phyloP scores from a whole-genome alignment of 345 rosid species.

The Eucalyptus viminalis region DNA sequence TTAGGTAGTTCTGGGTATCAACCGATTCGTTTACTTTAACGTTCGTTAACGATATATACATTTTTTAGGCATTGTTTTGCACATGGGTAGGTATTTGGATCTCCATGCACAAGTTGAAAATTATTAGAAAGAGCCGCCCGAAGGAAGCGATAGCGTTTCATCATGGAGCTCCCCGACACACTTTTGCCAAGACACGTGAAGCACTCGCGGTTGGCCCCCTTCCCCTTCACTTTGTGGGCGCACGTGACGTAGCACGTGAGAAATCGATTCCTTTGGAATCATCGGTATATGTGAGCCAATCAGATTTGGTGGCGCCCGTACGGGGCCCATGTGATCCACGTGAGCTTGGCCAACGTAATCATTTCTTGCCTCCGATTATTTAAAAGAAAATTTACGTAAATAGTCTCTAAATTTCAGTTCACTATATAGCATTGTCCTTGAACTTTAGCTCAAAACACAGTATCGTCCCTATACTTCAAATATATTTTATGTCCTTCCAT shows the following conservation, averaged over 20 bases:
- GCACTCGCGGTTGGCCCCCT: not conserved
- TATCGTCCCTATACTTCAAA: too few relatives aligned
- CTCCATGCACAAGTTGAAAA: not conserved
- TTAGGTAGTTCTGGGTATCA: not conserved
- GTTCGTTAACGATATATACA: not conserved
- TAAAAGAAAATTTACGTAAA: fast-evolving
- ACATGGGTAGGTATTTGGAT: not conserved
- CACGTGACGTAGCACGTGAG: not conserved
- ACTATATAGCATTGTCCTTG: fast-evolving
- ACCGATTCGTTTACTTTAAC: not conserved
- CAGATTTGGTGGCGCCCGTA: not conserved
- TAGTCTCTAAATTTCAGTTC: too few relatives aligned
- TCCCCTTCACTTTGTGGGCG: not conserved
- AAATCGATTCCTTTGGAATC: not conserved
- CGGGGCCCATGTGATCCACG: not conserved
- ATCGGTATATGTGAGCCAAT: not conserved
- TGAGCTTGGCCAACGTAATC: not conserved
- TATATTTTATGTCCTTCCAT: too few relatives aligned
- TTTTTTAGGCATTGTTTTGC: not conserved
- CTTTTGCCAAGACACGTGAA: not conserved
- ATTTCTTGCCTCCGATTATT: not conserved
- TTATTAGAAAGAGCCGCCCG: not conserved
- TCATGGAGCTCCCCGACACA: not conserved
- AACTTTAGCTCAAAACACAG: too few relatives aligned
- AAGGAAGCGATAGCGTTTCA: fast-evolving